phyloP scores from a whole-genome alignment of 2,329 filamentous ascomycete species.

The Verticillium isaacii region DNA sequence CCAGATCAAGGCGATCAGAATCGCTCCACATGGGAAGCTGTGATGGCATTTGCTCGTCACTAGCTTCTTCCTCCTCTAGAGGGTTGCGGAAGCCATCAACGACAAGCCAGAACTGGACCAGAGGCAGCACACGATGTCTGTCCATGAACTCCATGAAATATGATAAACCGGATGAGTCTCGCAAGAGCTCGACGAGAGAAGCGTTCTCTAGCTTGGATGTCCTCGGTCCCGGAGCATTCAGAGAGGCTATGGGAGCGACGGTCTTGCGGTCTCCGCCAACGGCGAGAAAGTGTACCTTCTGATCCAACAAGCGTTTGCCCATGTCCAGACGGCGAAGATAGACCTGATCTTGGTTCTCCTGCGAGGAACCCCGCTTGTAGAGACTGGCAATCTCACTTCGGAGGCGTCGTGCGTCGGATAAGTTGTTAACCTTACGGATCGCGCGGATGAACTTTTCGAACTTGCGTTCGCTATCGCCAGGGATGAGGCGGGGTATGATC shows the following conservation, averaged over 20 bases:
- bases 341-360: constrained; percentile 75
- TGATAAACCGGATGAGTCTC: constrained; percentile 83
- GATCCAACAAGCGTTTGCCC: constrained; percentile 83
- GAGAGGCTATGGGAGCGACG: constrained; percentile 17
- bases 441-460: constrained; percentile 93
- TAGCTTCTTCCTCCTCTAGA: constrained; percentile 74
- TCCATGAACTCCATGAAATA: constrained; percentile 99
- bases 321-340: constrained; percentile 89
- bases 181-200: constrained; percentile 77
- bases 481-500: constrained; percentile 72
- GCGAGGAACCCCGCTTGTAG: constrained; percentile 74
- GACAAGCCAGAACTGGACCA: constrained; percentile 98
- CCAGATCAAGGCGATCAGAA: constrained; percentile 80
- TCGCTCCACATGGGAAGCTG: constrained; percentile 69
- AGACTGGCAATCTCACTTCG: constrained; percentile 90
- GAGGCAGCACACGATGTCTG: constrained; percentile 74
- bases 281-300: constrained; percentile 78
- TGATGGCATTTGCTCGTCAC: constrained; percentile 59
- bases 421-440: constrained; percentile 81
- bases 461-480: constrained; percentile 81
- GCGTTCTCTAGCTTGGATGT: constrained; percentile 69
- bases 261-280: constrained; percentile 53
- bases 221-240: constrained; percentile 22
- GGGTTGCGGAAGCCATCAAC: constrained; percentile 96
- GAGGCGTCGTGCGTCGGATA: constrained; percentile 89